These are phyloP conservation scores for Pseudocercospora musae DNA, from an alignment of 2,329 filamentous ascomycete species.

Conservation along the genomic window DNA sequence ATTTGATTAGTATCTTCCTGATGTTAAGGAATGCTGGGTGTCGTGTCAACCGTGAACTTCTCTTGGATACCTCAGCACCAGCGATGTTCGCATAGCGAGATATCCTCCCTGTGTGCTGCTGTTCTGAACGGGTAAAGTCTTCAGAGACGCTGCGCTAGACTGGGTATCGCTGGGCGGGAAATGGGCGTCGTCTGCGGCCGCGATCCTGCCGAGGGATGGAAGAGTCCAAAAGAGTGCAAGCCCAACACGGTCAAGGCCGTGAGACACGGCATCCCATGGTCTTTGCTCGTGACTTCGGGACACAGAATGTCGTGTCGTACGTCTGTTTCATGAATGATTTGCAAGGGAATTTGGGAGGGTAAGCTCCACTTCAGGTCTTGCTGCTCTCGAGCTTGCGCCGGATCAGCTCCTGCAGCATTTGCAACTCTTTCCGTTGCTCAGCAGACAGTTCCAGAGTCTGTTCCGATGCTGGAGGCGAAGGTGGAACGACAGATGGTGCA, in stretches of 20 bases:
- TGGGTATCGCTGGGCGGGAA: neutral
- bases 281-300: neutral
- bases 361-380: slow-evolving; percentile 26
- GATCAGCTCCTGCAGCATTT: slow-evolving; percentile 38
- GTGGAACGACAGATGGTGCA: slow-evolving; percentile 24
- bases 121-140: neutral
- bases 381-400: slow-evolving; percentile 30
- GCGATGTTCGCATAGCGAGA: neutral
- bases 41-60: neutral
- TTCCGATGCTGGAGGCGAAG: slow-evolving; percentile 31
- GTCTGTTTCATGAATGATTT: neutral
- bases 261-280: neutral
- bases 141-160: neutral
- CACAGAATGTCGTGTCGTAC: neutral
- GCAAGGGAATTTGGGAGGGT: neutral
- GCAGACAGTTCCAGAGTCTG: slow-evolving; percentile 33
- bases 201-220: neutral
- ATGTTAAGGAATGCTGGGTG: neutral
- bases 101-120: neutral
- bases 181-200: neutral
- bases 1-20: neutral
- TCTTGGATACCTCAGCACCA: neutral
- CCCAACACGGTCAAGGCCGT: slow-evolving; percentile 1
- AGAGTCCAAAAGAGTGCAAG: neutral
- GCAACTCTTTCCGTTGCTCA: slow-evolving; percentile 36